Conservation (phyloP, 768 basidiomycete species). For the Boletus bicolor region DNA sequence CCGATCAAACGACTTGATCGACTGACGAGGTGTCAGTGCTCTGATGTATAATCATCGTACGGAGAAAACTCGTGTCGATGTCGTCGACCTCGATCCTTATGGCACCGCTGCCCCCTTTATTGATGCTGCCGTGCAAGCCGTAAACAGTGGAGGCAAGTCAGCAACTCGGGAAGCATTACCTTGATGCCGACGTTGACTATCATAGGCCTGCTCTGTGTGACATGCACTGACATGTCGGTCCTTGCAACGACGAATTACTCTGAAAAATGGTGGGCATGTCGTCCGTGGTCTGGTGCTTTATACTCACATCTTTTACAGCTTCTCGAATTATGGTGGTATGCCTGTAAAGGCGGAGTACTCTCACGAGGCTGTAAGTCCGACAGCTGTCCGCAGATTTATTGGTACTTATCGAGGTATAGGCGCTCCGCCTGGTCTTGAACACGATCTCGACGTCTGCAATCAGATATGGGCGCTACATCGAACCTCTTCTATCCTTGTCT, state of each 20-base stretch:
- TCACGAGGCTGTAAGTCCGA: constrained; percentile 76
- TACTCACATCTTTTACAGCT: constrained; percentile 45
- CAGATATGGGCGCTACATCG: constrained; percentile 88
- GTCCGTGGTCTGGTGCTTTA: background rate
- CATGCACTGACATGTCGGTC: constrained; percentile 94
- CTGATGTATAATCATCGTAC: constrained; percentile 89
- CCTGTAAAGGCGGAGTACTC: constrained; percentile 91
- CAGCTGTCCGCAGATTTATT: background rate
- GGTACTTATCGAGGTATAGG: constrained; percentile 42
- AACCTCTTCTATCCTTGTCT: constrained; percentile 84
- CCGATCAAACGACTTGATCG: background rate
- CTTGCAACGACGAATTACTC: constrained; percentile 92
- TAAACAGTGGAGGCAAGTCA: constrained; percentile 80
- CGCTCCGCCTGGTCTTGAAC: constrained; percentile 87
- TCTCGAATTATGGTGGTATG: constrained; percentile 91
- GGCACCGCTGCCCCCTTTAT: constrained; percentile 97
- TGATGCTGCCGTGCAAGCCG: constrained; percentile 86
- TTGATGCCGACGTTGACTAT: constrained; percentile 1
- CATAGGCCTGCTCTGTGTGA: constrained; percentile 81
- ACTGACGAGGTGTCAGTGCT: constrained; percentile 45
- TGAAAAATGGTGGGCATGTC: constrained; percentile 78
- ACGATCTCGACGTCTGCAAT: constrained; percentile 82
- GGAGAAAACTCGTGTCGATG: constrained; percentile 74
- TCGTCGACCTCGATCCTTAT: constrained; percentile 97
- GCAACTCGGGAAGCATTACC: background rate